Evolutionary conservation across 177 flowering plant genomes (phyloP).

Genomic region (Tripterygium wilfordii): DNA sequence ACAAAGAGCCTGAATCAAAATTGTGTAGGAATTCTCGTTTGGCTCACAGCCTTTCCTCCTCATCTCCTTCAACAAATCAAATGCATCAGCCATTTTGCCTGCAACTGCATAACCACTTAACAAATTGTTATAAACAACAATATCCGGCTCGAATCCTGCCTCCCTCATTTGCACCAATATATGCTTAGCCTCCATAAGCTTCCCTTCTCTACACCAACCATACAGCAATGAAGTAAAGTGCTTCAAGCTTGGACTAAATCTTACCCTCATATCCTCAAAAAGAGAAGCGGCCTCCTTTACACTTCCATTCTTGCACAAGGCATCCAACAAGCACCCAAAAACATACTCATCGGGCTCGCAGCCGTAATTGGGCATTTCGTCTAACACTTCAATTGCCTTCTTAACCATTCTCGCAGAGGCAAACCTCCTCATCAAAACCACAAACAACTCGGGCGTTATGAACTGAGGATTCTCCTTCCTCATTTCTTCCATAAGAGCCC

Average conservation of each 20-base stretch:
- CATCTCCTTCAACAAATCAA: constrained; percentile 71
- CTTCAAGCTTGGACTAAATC: constrained; percentile 57
- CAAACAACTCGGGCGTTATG: constrained; percentile 62
- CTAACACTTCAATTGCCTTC: constrained; percentile 81
- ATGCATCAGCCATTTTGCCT: constrained; percentile 77
- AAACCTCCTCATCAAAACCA: constrained; percentile 78
- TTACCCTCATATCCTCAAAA: constrained; percentile 76
- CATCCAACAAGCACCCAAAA: constrained; percentile 88
- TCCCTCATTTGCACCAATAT: constrained; percentile 78
- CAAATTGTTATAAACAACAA: constrained; percentile 78
- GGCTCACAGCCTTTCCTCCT: constrained; percentile 65
- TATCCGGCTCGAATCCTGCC: constrained; percentile 76
- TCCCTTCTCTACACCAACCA: constrained; percentile 91
- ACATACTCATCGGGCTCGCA: constrained; percentile 79
- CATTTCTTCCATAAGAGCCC: constrained; percentile 91
- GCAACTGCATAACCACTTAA: constrained; percentile 67
- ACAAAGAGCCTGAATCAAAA: constrained; percentile 75
- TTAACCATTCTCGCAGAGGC: constrained; percentile 80
- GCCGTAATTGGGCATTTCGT: constrained; percentile 91
- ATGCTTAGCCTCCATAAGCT: constrained; percentile 73
- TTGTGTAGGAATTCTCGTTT: constrained; percentile 73
- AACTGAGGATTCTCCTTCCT: constrained; percentile 56
- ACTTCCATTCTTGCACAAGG: constrained; percentile 82
- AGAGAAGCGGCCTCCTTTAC: constrained; percentile 80
- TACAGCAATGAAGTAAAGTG: constrained; percentile 78